These are phyloP conservation scores for Psidium guajava DNA, from an alignment of 345 rosid species.

Conservation along the genomic window DNA sequence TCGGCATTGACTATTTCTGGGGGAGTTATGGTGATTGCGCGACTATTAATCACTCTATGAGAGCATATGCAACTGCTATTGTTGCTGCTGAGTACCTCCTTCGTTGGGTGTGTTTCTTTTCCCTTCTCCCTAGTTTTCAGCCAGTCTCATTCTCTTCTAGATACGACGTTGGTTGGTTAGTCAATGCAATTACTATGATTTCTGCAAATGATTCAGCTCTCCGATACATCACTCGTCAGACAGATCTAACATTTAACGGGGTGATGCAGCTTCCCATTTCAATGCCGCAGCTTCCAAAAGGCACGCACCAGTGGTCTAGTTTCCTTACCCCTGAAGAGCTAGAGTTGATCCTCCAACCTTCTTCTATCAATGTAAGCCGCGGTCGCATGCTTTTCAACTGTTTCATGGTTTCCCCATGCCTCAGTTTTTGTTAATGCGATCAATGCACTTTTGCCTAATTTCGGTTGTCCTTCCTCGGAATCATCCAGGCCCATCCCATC, in stretches of 20 bases:
- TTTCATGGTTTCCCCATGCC: background rate
- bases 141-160: too few species aligned
- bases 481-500: constrained; percentile 54
- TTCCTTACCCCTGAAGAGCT: constrained; percentile 81
- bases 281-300: constrained; percentile 66
- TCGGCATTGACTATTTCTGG: constrained; percentile 47
- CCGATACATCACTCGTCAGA: background rate
- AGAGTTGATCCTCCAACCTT: constrained; percentile 43
- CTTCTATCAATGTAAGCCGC: constrained; percentile 45
- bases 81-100: constrained; percentile 84
- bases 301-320: constrained; percentile 81
- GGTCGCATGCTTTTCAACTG: background rate
- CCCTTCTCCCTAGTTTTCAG: background rate
- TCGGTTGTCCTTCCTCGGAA: background rate
- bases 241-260: background rate
- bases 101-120: constrained; percentile 47
- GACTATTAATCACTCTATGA: constrained; percentile 75
- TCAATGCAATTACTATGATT: too few species aligned
- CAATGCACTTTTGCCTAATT: background rate
- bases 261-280: background rate
- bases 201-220: too few species aligned
- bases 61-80: constrained; percentile 74
- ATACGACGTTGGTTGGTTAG: too few species aligned
- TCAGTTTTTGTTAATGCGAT: background rate
- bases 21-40: constrained; percentile 75